These are phyloP conservation scores for Marchantia paleacea DNA, from an alignment of 225 moss, liverwort and hornwort species.

Conservation along the genomic window DNA sequence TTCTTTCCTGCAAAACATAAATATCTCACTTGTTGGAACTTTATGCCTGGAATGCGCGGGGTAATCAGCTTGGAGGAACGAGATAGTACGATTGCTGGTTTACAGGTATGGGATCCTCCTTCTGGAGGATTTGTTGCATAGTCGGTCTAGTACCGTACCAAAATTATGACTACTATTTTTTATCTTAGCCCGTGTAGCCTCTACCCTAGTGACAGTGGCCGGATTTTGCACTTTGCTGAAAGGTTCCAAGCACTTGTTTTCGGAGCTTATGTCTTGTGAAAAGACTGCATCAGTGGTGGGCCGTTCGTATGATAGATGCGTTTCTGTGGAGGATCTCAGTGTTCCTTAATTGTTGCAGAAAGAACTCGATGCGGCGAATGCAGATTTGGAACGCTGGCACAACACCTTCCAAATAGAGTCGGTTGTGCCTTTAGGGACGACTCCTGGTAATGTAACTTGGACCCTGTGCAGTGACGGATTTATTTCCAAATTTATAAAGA, in stretches of 20 bases:
- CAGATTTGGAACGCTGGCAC: constrained; percentile 78
- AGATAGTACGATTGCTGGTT: constrained; percentile 60
- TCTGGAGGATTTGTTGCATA: no score
- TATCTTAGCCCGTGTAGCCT: no score
- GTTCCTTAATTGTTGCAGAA: constrained; percentile 37
- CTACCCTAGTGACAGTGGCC: no score
- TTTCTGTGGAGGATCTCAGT: no score
- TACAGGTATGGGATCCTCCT: constrained; percentile 52
- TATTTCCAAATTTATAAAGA: background rate
- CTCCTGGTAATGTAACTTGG: constrained; percentile 47
- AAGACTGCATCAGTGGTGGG: no score
- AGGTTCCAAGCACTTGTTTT: no score
- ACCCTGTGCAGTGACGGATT: background rate
- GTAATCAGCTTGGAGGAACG: constrained; percentile 71
- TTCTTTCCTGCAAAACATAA: no score
- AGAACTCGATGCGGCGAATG: constrained; percentile 58
- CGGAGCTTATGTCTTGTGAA: background rate
- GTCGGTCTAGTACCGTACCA: no score
- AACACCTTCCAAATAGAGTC: constrained; percentile 57
- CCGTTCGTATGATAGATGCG: no score
- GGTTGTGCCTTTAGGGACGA: constrained; percentile 51
- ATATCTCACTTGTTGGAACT: no score
- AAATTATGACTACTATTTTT: no score
- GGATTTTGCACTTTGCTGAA: no score
- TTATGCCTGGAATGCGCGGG: background rate